These are phyloP conservation scores for Ophiostoma quercus DNA, from an alignment of 2,329 filamentous ascomycete genomes.

Conservation along the genomic window DNA sequence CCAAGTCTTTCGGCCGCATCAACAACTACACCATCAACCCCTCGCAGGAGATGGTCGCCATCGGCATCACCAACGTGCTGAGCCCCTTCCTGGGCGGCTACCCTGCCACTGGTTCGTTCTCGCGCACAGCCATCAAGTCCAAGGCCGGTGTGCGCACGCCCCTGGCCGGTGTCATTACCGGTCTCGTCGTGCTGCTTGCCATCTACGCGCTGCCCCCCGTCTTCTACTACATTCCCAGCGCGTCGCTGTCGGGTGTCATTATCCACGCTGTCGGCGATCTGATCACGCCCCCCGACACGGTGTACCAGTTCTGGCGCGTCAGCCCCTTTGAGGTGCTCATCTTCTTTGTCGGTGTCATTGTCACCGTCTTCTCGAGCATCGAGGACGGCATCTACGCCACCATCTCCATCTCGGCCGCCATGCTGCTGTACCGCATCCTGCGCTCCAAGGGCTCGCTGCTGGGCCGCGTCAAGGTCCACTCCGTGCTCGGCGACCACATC, in stretches of 20 bases:
- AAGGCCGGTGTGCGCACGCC: constrained; percentile 79
- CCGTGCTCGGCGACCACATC: constrained; percentile 70
- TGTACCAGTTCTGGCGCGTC: constrained; percentile 94
- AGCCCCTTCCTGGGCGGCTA: constrained; percentile 90
- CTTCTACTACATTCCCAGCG: constrained; percentile 75
- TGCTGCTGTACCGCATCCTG: constrained; percentile 78
- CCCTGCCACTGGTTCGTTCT: constrained; percentile 72
- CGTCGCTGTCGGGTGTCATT: constrained; percentile 68
- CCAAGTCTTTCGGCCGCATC: constrained; percentile 94
- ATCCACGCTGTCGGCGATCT: constrained; percentile 80
- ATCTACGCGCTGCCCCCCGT: constrained; percentile 72
- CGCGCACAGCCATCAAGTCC: constrained; percentile 74
- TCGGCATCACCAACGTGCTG: constrained; percentile 84
- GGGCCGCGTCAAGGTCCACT: constrained; percentile 76
- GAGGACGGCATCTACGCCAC: constrained; percentile 92
- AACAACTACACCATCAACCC: constrained; percentile 98
- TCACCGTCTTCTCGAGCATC: constrained; percentile 82
- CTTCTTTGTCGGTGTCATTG: constrained; percentile 87
- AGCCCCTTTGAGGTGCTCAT: constrained; percentile 86
- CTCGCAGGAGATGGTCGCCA: constrained; percentile 92
- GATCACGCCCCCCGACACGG: constrained; percentile 81
- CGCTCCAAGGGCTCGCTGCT: constrained; percentile 80
- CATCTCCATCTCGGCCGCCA: constrained; percentile 66
- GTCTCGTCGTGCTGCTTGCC: constrained; percentile 67
- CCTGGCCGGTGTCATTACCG: constrained; percentile 63